A percentile compares a stretch with the other conserved stretches of the same genome.
Conservation (phyloP, 768 basidiomycete genomes). For the Hebeloma cylindrosporum region DNA sequence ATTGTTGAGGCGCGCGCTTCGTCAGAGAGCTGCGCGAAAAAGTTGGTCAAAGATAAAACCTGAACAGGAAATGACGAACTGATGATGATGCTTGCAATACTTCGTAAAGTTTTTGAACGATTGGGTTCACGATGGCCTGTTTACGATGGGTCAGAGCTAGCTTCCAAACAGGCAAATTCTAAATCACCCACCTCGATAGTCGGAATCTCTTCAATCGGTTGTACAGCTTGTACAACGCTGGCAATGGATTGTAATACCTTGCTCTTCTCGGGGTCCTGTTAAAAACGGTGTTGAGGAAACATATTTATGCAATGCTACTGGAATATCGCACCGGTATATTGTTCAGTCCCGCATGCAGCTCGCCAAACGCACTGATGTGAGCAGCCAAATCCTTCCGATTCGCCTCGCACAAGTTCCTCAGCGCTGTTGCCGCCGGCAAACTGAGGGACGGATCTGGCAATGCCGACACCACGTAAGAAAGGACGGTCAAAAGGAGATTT, state of each 20-base stretch:
- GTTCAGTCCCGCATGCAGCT: conserved; percentile 74
- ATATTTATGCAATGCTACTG: background rate
- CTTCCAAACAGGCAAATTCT: background rate
- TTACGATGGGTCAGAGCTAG: background rate
- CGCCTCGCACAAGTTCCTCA: conserved; percentile 87
- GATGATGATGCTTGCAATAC: conserved; percentile 54
- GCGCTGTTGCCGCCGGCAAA: conserved; percentile 74
- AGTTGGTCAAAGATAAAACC: background rate
- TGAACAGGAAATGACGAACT: conserved; percentile 35
- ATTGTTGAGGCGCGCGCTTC: conserved; percentile 67
- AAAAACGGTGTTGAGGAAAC: background rate
- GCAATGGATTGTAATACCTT: conserved; percentile 92
- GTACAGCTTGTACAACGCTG: conserved; percentile 89
- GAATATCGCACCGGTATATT: conserved; percentile 62
- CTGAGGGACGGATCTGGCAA: conserved; percentile 64
- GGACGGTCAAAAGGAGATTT: conserved; percentile 59
- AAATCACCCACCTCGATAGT: conserved; percentile 62
- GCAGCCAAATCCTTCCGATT: conserved; percentile 82
- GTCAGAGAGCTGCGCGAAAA: conserved; percentile 57
- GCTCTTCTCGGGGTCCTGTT: conserved; percentile 80
- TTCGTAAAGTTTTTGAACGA: conserved; percentile 66
- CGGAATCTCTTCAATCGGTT: conserved; percentile 72
- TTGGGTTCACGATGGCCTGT: conserved; percentile 74
- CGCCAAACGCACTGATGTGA: conserved; percentile 83
- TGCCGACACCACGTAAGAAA: conserved; percentile 70